phyloP scores from a whole-genome alignment of 1,284 basidiomycete species.

The Apiotrichum siamense region DNA sequence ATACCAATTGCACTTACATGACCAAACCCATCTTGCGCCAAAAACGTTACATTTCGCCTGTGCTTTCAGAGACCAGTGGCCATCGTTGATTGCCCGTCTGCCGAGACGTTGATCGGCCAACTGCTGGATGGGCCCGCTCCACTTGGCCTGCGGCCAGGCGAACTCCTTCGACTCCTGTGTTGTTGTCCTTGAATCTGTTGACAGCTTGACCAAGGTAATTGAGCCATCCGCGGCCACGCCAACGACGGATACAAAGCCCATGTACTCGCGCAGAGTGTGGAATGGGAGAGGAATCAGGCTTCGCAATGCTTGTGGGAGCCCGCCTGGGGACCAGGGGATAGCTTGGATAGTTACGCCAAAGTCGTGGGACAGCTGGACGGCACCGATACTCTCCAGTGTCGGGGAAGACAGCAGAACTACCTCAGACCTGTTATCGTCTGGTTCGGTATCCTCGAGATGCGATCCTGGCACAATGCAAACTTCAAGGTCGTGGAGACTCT shows the following conservation, averaged over 20 bases:
- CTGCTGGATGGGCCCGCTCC: background rate
- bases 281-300: background rate
- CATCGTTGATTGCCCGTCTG: background rate
- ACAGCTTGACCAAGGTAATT: background rate
- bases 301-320: background rate
- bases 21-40: conserved; percentile 31
- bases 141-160: background rate
- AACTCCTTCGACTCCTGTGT: background rate
- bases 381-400: background rate
- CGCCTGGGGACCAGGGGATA: background rate
- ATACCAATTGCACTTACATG: conserved; percentile 20
- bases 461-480: conserved; percentile 2
- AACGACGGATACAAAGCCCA: background rate
- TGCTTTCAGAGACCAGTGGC: background rate
- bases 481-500: conserved; percentile 17
- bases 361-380: background rate
- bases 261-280: background rate
- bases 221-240: background rate
- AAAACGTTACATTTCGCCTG: conserved; percentile 13
- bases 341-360: background rate
- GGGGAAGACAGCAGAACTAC: background rate
- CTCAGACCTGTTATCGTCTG: background rate
- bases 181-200: background rate
- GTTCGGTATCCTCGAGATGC: background rate
- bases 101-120: background rate